phyloP scores from a whole-genome alignment of 306 rosid species.

The Boehmeria nivea region DNA sequence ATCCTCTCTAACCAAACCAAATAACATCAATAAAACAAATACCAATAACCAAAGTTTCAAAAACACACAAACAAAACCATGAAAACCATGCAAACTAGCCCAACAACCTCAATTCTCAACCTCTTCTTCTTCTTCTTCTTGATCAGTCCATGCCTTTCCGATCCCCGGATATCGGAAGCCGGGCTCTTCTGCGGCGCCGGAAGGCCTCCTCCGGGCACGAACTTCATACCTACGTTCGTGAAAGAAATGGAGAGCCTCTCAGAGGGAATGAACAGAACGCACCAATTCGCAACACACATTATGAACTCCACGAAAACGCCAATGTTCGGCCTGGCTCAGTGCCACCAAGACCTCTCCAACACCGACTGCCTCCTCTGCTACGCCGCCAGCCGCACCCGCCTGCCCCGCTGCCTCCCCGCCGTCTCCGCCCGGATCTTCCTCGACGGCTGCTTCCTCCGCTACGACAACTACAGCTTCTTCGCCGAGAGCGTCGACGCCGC shows the following conservation, averaged over 20 bases:
- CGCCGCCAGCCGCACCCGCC: conserved; percentile 61
- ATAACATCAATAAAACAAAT: neutral
- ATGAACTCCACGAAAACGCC: conserved; percentile 36
- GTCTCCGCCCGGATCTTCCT: conserved; percentile 58
- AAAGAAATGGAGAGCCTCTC: conserved; percentile 64
- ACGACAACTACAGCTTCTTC: conserved; percentile 67
- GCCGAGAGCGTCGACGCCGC: conserved; percentile 22
- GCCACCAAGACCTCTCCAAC: conserved; percentile 64
- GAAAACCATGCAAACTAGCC: conserved; percentile 5
- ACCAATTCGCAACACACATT: conserved; percentile 37
- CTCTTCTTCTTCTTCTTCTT: conserved; percentile 17
- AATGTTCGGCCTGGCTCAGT: conserved; percentile 61
- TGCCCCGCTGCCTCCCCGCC: conserved; percentile 80
- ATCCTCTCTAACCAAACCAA: neutral
- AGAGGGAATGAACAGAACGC: conserved; percentile 20
- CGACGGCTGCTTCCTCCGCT: conserved; percentile 89
- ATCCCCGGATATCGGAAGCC: conserved; percentile 54
- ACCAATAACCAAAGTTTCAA: neutral
- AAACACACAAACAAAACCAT: neutral
- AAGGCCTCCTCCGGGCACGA: conserved; percentile 20
- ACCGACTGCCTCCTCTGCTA: conserved; percentile 78
- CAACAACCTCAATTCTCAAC: neutral
- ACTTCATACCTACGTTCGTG: conserved; percentile 53
- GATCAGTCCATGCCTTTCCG: conserved; percentile 26
- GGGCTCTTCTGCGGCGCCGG: conserved; percentile 41